Percentiles rank a stretch among this genome's conserved stretches.
phyloP scores from a whole-genome alignment of 164 flowering plant species.

The Tinospora cordifolia region DNA sequence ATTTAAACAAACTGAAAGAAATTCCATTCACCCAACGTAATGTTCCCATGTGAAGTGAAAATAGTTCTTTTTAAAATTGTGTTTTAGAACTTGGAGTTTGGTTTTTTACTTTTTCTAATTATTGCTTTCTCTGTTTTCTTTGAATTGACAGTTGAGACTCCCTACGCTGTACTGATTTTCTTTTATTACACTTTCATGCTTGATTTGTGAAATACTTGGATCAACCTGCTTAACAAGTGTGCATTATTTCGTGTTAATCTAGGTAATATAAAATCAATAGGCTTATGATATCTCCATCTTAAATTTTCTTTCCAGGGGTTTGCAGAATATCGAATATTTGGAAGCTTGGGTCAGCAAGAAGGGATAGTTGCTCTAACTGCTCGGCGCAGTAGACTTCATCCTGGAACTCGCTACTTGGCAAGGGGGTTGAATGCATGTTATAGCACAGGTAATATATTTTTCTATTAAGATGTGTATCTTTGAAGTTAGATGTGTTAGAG shows the following conservation, averaged over 20 bases:
- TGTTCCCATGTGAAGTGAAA: no score
- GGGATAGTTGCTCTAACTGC: conserved; percentile 89
- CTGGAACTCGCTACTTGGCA: conserved; percentile 97
- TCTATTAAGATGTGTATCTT: background rate
- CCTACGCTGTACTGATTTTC: no score
- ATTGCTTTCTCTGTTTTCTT: no score
- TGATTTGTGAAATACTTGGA: background rate
- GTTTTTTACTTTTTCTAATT: no score
- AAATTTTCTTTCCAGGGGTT: conserved; percentile 53
- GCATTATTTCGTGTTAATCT: background rate
- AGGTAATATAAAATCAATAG: background rate
- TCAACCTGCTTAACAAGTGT: background rate
- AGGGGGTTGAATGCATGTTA: conserved; percentile 91
- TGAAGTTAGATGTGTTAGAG: background rate
- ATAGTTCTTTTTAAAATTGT: no score
- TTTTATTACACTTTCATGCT: background rate
- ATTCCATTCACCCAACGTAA: no score
- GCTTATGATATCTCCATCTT: conserved; percentile 11
- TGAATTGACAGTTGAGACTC: no score
- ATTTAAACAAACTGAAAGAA: no score
- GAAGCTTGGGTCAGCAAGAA: conserved; percentile 83
- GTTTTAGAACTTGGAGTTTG: no score
- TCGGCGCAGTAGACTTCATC: conserved; percentile 96
- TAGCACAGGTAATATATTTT: conserved; percentile 62
- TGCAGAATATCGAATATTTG: conserved; percentile 82